These are phyloP conservation scores for Ilyonectria sp. DNA, from an alignment of 2,329 filamentous ascomycete genomes.

Conservation along the genomic window DNA sequence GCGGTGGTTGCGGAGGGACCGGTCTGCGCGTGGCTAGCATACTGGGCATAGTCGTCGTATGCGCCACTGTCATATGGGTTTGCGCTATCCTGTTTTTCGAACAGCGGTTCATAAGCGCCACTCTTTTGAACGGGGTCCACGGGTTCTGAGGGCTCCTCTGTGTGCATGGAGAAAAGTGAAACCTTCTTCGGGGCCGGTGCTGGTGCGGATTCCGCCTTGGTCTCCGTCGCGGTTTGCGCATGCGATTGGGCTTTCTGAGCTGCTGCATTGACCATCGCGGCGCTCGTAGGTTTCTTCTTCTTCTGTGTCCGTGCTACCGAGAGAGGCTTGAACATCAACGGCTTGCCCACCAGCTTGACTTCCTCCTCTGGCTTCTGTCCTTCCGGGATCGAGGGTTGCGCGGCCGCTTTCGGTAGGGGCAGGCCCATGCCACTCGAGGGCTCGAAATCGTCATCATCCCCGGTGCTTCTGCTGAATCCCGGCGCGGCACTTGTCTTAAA, in stretches of 20 bases:
- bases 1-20: slow-evolving; percentile 50
- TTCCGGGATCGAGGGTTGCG: slow-evolving; percentile 66
- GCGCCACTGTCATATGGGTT: slow-evolving; percentile 39
- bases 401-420: slow-evolving; percentile 59
- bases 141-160: slow-evolving; percentile 55
- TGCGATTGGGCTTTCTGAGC: slow-evolving; percentile 24
- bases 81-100: slow-evolving; percentile 53
- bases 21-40: slow-evolving; percentile 48
- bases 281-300: slow-evolving; percentile 67
- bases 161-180: slow-evolving; percentile 78
- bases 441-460: slow-evolving; percentile 40
- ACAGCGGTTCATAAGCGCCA: slow-evolving; percentile 67
- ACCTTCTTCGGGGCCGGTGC: slow-evolving; percentile 64
- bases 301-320: slow-evolving; percentile 85
- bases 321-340: slow-evolving; percentile 90
- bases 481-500: slow-evolving; percentile 88
- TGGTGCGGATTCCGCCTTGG: slow-evolving; percentile 35
- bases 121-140: slow-evolving; percentile 37
- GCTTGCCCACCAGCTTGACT: slow-evolving; percentile 81
- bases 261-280: slow-evolving; percentile 31
- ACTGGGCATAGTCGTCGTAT: slow-evolving; percentile 53
- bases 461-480: slow-evolving; percentile 78
- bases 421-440: slow-evolving; percentile 50
- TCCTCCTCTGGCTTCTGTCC: slow-evolving; percentile 74
- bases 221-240: slow-evolving; percentile 31